Base-by-base conservation (phyloP, 2,329 filamentous ascomycete genomes). In the Cadophora sp. region DNA sequence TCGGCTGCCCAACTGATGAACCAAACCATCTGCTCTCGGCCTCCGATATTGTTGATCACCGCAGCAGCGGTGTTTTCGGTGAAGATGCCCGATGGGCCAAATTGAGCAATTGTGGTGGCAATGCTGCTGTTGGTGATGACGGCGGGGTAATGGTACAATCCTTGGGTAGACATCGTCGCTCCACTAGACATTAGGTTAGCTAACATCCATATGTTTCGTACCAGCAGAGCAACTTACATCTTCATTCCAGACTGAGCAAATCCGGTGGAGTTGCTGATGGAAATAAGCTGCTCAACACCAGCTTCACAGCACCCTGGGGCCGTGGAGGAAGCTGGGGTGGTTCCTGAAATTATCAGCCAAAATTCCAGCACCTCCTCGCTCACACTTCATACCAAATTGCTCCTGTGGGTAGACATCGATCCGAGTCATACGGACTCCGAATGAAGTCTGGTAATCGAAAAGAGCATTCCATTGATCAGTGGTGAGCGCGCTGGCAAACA, bases 71-170 rank as follows among this genome's bases (percentile, higher is more conserved):
- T 73, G 1, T 76, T 67, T 45, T 2, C 16, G 6, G 47, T 41
- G 65, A 79, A 81, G 11, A 76, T 73, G 3, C 80, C 81, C 65
- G 80, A 79, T n/a, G 81, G 75, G 4, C 76, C 81, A 72, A 88
- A 88, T 24, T 81, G 77, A 11, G 85, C 85, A 68, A 89, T 80
- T 59, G 83, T 78, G 73, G 80, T 83, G 24, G 87, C 84, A 4
- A 82, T 83, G n/a, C 79, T 81, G 4, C 84, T 72, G 73, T 89
- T 81, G 62, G 78, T 83, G 72, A 89, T 84, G 30, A 76, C 79
- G n/a, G 86, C 84, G 11, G 86, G 85, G 73, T 86, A 87, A 73
- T 89, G 87, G 77, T 81, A 89, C n/a, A 89, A 80, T 33, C 83
- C 83, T 27, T 78, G 62, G 27, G 83, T 85, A 70, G 79, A 83